Conservation (phyloP, 805 yeast genomes). For the Jamesozyma spencerorum region DNA sequence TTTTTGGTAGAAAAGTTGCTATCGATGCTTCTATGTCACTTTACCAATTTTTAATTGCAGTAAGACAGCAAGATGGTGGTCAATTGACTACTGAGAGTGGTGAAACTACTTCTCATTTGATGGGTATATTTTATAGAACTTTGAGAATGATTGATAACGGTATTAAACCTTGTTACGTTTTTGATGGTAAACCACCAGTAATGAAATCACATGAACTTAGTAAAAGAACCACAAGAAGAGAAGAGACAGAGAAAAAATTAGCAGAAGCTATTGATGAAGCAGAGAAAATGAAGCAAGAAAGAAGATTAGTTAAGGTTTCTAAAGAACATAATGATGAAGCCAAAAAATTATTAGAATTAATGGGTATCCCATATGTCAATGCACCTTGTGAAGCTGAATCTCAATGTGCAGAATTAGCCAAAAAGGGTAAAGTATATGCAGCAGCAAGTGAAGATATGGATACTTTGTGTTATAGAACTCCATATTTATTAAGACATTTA, state of each 20-base stretch:
- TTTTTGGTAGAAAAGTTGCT: constrained; percentile 94
- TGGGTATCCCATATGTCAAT: constrained; percentile 91
- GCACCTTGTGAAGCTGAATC: constrained; percentile 99
- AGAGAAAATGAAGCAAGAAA: constrained; percentile 67
- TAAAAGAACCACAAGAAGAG: constrained; percentile 71
- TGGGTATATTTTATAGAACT: constrained; percentile 95
- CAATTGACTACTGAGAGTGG: constrained; percentile 83
- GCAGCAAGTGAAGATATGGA: constrained; percentile 99
- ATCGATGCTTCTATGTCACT: constrained; percentile 93
- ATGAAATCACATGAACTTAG: constrained; percentile 87
- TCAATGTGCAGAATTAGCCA: constrained; percentile 90
- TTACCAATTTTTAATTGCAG: constrained; percentile 92
- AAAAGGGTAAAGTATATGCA: constrained; percentile 84
- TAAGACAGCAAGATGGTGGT: constrained; percentile 93
- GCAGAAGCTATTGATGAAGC: constrained; percentile 64
- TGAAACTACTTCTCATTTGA: constrained; percentile 85
- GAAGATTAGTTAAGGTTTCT: constrained; percentile 83
- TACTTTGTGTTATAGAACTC: constrained; percentile 85
- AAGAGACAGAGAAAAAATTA: constrained; percentile 69
- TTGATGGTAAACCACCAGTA: constrained; percentile 96
- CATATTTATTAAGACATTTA: constrained; percentile 73
- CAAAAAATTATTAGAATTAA: constrained; percentile 61
- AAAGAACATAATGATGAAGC: constrained; percentile 92
- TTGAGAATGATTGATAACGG: constrained; percentile 83
- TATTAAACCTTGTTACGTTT: constrained; percentile 92